Evolutionary conservation across 305 asterid species (phyloP), one percentile per base, ranked within the genome.

Genomic region (Fraxinus baroniana): DNA sequence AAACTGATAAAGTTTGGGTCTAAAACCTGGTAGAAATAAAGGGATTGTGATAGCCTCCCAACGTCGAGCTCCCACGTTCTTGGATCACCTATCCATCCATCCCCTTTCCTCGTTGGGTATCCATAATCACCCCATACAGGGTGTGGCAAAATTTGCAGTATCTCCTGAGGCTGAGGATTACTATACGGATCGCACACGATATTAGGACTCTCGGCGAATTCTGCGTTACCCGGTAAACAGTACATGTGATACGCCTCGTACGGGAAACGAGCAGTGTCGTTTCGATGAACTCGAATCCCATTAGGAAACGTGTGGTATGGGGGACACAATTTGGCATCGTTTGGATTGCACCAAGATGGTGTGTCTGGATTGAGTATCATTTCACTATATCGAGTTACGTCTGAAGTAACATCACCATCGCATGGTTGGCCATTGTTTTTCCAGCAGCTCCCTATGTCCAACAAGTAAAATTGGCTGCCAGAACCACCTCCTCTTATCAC

Each of bases 391-490:
- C 96, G 88, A 3, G 97, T 92, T 0, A 90, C 94, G 70, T 93
- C 97, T 75, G 96, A 85, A 24, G 91, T 91, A n/a, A 88, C 94
- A 24, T 93, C 80, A 0, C 97, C 96, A 20, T 92, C 84, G 26
- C 97, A 93, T 20, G 91, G 87, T 37, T 64, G 72, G 10, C 96
- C 94, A 0, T 91, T 88, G 94, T 93, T 93, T 89, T 93, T 93
- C 97, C 96, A 92, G 82, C 96, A 93, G 84, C 97, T 90, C 2
- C 97, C 96, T 49, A 93, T 91, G 89, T 93, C 97, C 89, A 93
- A 80, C 7, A 91, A 77, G 88, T 93, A 93, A 85, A 93, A 91
- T 78, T 93, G 96, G 89, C 94, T 91, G 57, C 76, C 73, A n/a
- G 87, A 90, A 24, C 97, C 95, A 46, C 94, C 97, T 0, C 94